phyloP scores from a whole-genome alignment of 2,329 filamentous ascomycete genomes.

The Fusarium pseudoanthophilum region DNA sequence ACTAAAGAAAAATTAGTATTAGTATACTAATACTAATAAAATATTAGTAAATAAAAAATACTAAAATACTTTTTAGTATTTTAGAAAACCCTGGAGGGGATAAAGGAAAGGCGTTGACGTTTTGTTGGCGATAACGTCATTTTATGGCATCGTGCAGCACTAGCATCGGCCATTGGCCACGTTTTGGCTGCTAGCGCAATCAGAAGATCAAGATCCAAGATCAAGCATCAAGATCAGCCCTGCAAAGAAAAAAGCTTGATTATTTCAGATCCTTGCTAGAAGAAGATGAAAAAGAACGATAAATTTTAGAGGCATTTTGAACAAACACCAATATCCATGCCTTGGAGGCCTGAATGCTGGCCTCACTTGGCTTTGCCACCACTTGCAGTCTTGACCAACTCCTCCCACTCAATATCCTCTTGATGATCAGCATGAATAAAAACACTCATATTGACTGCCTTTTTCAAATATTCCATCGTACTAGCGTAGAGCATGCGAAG shows the following conservation, averaged over 20 bases:
- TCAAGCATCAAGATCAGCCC: background rate
- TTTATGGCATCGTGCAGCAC: conserved; percentile 22
- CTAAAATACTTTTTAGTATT: no score
- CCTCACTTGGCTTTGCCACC: conserved; percentile 15
- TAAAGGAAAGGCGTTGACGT: background rate
- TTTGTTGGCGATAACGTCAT: conserved; percentile 34
- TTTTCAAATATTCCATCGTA: conserved; percentile 38
- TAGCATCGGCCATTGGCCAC: conserved; percentile 23
- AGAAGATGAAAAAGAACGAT: no score
- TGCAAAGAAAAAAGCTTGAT: conserved; percentile 10
- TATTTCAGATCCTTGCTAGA: conserved; percentile 14
- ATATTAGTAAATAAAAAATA: no score
- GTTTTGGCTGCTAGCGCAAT: conserved; percentile 18
- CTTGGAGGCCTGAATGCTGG: background rate
- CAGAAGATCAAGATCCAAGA: background rate
- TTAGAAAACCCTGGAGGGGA: no score
- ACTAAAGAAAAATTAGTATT: no score
- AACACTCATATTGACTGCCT: conserved; percentile 19
- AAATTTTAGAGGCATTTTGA: background rate
- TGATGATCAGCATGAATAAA: conserved; percentile 31
- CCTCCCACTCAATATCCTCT: conserved; percentile 26
- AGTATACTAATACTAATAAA: no score
- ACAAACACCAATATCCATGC: background rate
- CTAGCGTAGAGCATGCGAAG: conserved; percentile 39
- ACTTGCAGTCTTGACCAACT: conserved; percentile 21